Base-by-base conservation (phyloP, 225 moss, liverwort and hornwort species). In the Sphagnum tenellum region DNA sequence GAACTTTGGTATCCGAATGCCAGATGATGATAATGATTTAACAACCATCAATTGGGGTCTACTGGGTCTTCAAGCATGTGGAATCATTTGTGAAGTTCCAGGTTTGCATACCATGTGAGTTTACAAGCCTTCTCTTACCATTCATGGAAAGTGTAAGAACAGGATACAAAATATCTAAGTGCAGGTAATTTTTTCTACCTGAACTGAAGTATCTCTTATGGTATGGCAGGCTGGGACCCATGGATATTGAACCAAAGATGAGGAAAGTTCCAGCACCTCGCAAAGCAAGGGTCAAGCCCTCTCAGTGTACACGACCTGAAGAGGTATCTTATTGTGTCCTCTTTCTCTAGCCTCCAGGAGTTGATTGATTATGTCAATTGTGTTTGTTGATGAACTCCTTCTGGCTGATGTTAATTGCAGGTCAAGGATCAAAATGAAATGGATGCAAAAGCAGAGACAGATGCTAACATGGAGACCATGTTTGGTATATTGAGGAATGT, bases 391-490 rank as follows among this genome's bases (percentile, higher is more conserved):
- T 29, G 29, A 29, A 29, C 29, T 29, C 29, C 29, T 29, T 29
- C 29, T 29, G 29, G 29, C 29, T 29, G 29, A 29, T 29, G 12
- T 12, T 7, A 13, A 3, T 44, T 72, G 65, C 75, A 90, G 93
- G 89, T 94, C 12, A 71, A 79, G 73, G 91, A 91, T 60, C 78
- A 54, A 50, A 76, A 79, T 46, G 76, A 80, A 4, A 79, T 75
- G 54, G 72, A 64, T 12, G 77, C 85, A 47, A 80, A 76, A 62
- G 48, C 77, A 7, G 98, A 98, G 62, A 98, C 98, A 4, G 98
- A 98, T 78, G 77, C 81, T 45, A 93, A 89, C 58, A 90, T 98
- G 89, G 71, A 78, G 52, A 87, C 77, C 1, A 98, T 98, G 98
- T 98, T 90, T 47, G 64, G 57, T 59, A 65, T 83, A 46, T 78